Conservation (phyloP, 116 monocot species). For the Dioscorea cayenensis region DNA sequence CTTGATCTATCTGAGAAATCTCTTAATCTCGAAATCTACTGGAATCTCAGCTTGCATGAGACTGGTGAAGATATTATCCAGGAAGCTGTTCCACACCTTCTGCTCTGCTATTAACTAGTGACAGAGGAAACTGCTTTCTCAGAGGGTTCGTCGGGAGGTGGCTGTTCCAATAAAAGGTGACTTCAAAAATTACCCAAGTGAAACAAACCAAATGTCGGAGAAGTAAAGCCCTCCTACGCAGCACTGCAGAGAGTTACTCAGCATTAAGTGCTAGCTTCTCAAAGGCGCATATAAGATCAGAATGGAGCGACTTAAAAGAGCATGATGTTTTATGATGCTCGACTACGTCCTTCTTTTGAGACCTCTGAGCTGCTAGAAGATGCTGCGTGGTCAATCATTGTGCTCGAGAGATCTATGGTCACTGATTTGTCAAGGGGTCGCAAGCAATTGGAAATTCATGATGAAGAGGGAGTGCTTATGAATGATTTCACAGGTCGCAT, state of each 20-base stretch:
- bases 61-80: constrained; percentile 99
- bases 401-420: constrained; percentile 82
- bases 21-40: constrained; percentile 97
- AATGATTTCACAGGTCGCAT: constrained; percentile 98
- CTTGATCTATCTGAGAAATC: constrained; percentile 86
- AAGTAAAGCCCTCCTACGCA: constrained; percentile 89
- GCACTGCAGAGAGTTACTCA: constrained; percentile 85
- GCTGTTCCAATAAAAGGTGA: constrained; percentile 90
- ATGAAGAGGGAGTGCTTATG: constrained; percentile 94
- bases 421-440: constrained; percentile 96
- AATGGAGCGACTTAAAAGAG: constrained; percentile 94
- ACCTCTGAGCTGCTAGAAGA: constrained; percentile 87
- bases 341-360: constrained; percentile 95
- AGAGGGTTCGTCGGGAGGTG: constrained; percentile 99
- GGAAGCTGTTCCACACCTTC: constrained; percentile 94
- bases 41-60: constrained; percentile 97
- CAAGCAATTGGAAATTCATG: constrained; percentile 82
- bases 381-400: constrained; percentile 78
- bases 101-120: constrained; percentile 87
- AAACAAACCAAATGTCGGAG: constrained; percentile 98
- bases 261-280: constrained; percentile 91
- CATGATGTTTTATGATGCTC: constrained; percentile 94
- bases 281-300: constrained; percentile 85
- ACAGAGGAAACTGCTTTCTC: constrained; percentile 91
- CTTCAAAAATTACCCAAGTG: constrained; percentile 74